A percentile compares a stretch with the other conserved stretches of the same genome.
Conservation (phyloP, 176 grass and related monocot genomes). For the Aegilops tauschii region DNA sequence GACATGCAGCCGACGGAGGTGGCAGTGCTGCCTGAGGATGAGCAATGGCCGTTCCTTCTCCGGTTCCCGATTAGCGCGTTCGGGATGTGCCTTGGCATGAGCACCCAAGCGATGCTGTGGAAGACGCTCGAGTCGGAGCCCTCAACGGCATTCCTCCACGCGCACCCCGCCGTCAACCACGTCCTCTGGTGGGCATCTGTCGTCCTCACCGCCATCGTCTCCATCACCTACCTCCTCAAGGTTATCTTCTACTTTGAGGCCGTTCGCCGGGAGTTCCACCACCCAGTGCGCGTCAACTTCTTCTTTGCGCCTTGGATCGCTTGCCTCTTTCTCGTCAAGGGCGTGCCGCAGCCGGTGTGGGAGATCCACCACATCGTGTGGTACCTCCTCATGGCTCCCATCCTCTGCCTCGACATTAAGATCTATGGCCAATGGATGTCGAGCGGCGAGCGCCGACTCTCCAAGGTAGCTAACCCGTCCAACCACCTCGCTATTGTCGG, state of each 20-base stretch:
- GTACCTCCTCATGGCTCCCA: conserved; percentile 51
- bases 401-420: neutral
- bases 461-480: neutral
- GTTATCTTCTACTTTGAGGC: conserved; percentile 62
- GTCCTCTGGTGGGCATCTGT: neutral
- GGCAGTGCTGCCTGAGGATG: neutral
- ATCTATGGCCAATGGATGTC: neutral
- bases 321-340: conserved; percentile 62
- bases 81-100: neutral
- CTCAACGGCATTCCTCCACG: neutral
- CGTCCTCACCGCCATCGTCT: conserved; percentile 15
- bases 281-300: conserved; percentile 86
- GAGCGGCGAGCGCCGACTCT: neutral
- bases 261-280: conserved; percentile 61
- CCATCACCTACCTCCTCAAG: conserved; percentile 57
- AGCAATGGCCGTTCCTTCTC: neutral
- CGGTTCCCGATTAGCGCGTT: neutral
- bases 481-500: conserved; percentile 73
- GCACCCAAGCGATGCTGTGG: neutral
- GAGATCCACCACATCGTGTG: conserved; percentile 31
- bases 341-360: neutral
- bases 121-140: neutral
- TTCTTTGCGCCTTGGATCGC: conserved; percentile 84
- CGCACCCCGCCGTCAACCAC: neutral
- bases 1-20: neutral